Percentiles rank a stretch among this genome's conserved stretches.
Evolutionary conservation across 495 filamentous ascomycete species (phyloP).

Genomic region (Xylaria cubensis): DNA sequence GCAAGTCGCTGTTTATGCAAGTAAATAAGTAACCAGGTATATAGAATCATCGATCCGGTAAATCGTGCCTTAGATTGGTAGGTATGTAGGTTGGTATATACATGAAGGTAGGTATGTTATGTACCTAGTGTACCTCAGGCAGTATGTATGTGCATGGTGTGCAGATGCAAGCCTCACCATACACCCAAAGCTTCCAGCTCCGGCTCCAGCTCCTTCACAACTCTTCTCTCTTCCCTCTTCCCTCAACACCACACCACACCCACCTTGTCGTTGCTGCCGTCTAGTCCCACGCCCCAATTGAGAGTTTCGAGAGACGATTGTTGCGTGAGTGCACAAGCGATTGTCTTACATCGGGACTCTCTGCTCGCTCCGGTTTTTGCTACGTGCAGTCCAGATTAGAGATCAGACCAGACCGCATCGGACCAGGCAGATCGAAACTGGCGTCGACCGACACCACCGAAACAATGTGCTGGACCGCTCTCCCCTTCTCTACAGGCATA

Average conservation of each 20-base stretch:
- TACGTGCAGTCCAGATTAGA: too few relatives aligned
- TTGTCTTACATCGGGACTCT: neutral
- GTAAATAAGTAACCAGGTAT: too few relatives aligned
- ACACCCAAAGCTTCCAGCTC: neutral
- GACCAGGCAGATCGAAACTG: neutral
- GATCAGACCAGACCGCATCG: neutral
- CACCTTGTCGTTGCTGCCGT: neutral
- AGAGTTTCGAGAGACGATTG: neutral
- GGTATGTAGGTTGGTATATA: neutral
- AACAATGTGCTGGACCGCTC: conserved; percentile 24
- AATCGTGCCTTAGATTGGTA: neutral
- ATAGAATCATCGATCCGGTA: too few relatives aligned
- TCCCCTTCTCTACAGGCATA: conserved; percentile 12
- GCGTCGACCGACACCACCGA: conserved; percentile 16
- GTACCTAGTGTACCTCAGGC: neutral
- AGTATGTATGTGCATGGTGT: neutral
- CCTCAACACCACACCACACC: neutral
- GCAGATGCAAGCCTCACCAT: conserved; percentile 22
- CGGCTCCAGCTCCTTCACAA: neutral
- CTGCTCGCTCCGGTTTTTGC: neutral
- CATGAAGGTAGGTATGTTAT: neutral
- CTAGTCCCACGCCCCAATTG: conserved; percentile 3
- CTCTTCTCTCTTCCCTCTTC: neutral
- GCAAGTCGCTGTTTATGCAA: neutral
- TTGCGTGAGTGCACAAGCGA: neutral